These are phyloP conservation scores for Lepidium sativum DNA, from an alignment of 345 rosid species.

Conservation along the genomic window DNA sequence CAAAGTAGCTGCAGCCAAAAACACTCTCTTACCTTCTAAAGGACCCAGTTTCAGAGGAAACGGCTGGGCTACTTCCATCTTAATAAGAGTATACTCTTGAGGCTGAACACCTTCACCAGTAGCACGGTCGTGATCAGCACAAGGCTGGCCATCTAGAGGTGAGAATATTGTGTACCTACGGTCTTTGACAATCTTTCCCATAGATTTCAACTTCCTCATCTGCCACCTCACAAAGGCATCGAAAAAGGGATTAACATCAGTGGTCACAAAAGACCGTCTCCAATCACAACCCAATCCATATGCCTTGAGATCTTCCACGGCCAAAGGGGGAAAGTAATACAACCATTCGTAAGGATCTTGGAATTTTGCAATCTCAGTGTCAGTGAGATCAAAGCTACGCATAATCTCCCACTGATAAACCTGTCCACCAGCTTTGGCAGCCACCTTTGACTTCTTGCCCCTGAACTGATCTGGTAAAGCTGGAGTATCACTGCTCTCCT, in stretches of 20 bases:
- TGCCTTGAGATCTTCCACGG: constrained; percentile 63
- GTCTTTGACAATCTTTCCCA: constrained; percentile 89
- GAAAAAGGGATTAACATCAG: constrained; percentile 68
- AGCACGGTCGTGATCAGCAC: constrained; percentile 96
- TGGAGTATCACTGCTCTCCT: constrained; percentile 26
- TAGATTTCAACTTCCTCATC: constrained; percentile 74
- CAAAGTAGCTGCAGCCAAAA: constrained; percentile 80
- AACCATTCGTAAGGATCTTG: constrained; percentile 79
- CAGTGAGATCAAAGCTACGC: constrained; percentile 81
- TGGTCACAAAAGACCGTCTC: constrained; percentile 86
- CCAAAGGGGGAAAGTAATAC: constrained; percentile 66
- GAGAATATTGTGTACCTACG: constrained; percentile 73
- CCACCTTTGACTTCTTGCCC: constrained; percentile 84
- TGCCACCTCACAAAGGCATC: constrained; percentile 90
- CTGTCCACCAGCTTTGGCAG: constrained; percentile 78
- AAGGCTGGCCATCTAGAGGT: constrained; percentile 92
- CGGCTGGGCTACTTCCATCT: constrained; percentile 76
- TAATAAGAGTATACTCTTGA: constrained; percentile 84
- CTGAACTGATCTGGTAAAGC: constrained; percentile 48
- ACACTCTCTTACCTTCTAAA: constrained; percentile 68
- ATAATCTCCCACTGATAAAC: constrained; percentile 89
- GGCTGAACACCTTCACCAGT: constrained; percentile 93
- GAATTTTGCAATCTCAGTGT: constrained; percentile 56
- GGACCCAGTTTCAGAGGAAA: constrained; percentile 55
- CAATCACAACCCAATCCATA: constrained; percentile 94